Conservation (phyloP, 257 asterid species). For the Solanum microdontum region DNA sequence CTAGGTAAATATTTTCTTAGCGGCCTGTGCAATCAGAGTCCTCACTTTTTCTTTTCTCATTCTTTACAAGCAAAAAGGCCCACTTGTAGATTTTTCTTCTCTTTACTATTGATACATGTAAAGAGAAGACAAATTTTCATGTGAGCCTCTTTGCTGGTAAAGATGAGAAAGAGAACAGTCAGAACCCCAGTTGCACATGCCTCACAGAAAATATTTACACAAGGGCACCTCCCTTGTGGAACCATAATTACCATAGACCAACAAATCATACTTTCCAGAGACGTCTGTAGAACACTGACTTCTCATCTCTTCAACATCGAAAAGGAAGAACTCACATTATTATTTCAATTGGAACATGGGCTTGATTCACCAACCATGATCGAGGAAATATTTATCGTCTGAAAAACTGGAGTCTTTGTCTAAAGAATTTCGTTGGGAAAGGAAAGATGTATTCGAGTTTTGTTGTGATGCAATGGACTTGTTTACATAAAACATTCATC, state of each 20-base stretch:
- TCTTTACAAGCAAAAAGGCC: conserved; percentile 3
- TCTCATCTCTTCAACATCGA: conserved; percentile 43
- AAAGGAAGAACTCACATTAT: background rate
- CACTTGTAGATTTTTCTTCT: conserved; percentile 69
- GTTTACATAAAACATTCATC: background rate
- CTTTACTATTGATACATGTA: conserved; percentile 14
- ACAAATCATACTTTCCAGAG: conserved; percentile 21
- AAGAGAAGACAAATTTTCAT: no score
- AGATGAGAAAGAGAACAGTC: no score
- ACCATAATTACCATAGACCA: conserved; percentile 1
- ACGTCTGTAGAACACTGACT: conserved; percentile 27
- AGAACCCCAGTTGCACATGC: conserved; percentile 43
- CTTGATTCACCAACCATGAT: background rate
- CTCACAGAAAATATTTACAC: conserved; percentile 54
- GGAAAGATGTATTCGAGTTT: background rate
- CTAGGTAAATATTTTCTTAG: conserved; percentile 48
- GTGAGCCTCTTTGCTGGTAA: no score
- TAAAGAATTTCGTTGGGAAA: background rate
- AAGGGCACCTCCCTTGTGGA: conserved; percentile 26
- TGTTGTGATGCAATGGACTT: background rate
- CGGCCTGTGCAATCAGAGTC: conserved; percentile 32
- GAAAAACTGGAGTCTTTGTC: background rate
- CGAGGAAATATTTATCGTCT: background rate
- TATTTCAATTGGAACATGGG: no score
- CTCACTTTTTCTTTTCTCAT: no score